These are phyloP conservation scores for Acer negundo DNA, from an alignment of 345 rosid species.

Conservation along the genomic window DNA sequence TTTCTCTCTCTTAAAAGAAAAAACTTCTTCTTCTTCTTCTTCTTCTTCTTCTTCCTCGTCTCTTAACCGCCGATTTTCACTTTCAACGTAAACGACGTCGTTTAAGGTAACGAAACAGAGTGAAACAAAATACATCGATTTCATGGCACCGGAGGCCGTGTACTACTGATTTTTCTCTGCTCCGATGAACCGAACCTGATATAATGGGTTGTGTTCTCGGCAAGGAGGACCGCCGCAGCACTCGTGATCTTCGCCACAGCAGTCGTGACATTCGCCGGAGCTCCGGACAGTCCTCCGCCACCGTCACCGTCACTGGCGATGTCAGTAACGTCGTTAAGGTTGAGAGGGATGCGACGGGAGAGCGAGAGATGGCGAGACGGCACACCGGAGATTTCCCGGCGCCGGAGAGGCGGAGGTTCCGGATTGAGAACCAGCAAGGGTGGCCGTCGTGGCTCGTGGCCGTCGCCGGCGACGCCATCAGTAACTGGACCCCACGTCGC, in stretches of 20 bases:
- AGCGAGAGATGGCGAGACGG: conserved; percentile 32
- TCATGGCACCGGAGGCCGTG: conserved; percentile 9
- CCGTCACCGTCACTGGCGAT: conserved; percentile 31
- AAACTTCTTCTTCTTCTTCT: neutral
- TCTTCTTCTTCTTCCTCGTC: neutral
- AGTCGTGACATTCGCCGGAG: conserved; percentile 35
- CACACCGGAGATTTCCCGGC: conserved; percentile 37
- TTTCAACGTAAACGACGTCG: conserved; percentile 10
- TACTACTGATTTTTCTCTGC: neutral
- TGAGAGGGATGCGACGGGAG: conserved; percentile 30
- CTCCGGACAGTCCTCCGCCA: conserved; percentile 28
- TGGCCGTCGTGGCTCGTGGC: conserved; percentile 90
- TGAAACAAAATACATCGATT: neutral
- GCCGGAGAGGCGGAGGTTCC: conserved; percentile 37
- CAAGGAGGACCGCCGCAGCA: conserved; percentile 36
- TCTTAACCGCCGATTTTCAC: neutral
- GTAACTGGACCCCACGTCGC: conserved; percentile 77
- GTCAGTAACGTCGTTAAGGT: conserved; percentile 24
- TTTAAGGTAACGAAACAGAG: neutral
- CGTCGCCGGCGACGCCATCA: conserved; percentile 74
- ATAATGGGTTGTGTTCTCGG: conserved; percentile 72
- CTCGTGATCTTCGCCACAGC: conserved; percentile 30
- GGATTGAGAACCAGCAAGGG: conserved; percentile 41
- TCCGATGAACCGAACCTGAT: conserved; percentile 26
- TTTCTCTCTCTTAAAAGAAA: neutral